A percentile compares a stretch with the other conserved stretches of the same genome.
Conservation (phyloP, 83 land plant species). For the Picea mariana region DNA sequence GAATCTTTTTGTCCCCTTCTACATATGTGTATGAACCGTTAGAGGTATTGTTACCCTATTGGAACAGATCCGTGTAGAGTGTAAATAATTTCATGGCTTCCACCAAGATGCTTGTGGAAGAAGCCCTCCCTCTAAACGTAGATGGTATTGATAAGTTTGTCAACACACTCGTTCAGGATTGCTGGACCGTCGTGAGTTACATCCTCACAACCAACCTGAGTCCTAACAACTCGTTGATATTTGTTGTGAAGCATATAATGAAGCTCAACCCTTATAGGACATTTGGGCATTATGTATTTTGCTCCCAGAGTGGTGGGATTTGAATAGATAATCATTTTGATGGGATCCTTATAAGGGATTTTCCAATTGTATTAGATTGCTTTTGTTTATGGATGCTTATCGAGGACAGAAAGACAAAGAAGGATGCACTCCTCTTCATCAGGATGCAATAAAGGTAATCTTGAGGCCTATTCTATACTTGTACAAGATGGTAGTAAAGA, state of each 20-base stretch:
- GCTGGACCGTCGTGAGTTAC: slow-evolving; percentile 1
- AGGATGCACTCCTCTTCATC: slow-evolving; percentile 97
- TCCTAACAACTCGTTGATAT: too few species aligned
- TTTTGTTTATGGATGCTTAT: slow-evolving; percentile 89
- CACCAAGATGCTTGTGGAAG: background rate
- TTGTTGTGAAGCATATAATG: too few species aligned
- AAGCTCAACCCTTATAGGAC: too few species aligned
- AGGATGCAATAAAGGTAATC: slow-evolving; percentile 97
- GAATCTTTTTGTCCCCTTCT: too few species aligned
- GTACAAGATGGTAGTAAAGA: slow-evolving; percentile 96
- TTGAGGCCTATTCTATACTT: slow-evolving; percentile 95
- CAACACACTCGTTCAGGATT: slow-evolving; percentile 14
- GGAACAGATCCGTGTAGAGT: slow-evolving; percentile 10
- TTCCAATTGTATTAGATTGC: slow-evolving; percentile 91
- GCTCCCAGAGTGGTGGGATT: too few species aligned
- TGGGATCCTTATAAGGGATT: slow-evolving; percentile 97
- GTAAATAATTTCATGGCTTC: background rate
- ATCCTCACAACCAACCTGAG: too few species aligned
- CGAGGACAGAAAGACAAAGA: slow-evolving; percentile 92
- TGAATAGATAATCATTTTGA: too few species aligned
- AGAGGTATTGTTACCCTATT: too few species aligned
- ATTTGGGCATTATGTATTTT: too few species aligned
- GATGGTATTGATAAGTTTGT: slow-evolving; percentile 15
- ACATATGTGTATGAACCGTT: too few species aligned
- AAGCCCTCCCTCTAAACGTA: too few species aligned